Percentiles rank a stretch among this genome's conserved stretches.
Evolutionary conservation across 164 flowering plant genomes (phyloP).

Genomic region (Stephania japonica): DNA sequence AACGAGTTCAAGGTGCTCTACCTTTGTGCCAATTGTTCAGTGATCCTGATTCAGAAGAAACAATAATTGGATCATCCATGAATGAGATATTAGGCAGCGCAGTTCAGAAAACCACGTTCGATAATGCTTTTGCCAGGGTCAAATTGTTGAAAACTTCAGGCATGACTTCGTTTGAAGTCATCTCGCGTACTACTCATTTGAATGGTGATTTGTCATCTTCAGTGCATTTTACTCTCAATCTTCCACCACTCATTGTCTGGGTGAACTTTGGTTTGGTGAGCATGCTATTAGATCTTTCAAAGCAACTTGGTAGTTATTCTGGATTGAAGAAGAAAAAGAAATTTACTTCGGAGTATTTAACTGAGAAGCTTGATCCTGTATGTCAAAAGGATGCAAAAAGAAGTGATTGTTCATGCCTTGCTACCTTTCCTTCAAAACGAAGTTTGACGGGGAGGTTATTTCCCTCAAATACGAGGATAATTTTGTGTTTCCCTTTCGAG

Average conservation of each 20-base stretch:
- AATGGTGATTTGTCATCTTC: conserved; percentile 25
- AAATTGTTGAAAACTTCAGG: conserved; percentile 49
- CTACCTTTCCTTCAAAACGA: conserved; percentile 25
- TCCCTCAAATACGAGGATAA: conserved; percentile 54
- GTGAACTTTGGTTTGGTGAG: conserved; percentile 44
- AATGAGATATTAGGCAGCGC: conserved; percentile 9
- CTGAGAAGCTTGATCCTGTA: conserved; percentile 18
- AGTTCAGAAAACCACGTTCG: conserved; percentile 12
- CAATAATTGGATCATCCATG: conserved; percentile 8
- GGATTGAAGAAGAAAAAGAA: conserved; percentile 14
- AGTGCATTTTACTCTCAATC: conserved; percentile 46
- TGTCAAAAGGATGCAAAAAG: conserved; percentile 20
- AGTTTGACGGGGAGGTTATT: conserved; percentile 42
- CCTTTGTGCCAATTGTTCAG: conserved; percentile 32
- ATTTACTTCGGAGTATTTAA: conserved; percentile 16
- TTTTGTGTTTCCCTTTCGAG: conserved; percentile 63
- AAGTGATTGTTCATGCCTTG: conserved; percentile 13
- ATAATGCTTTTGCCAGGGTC: conserved; percentile 33
- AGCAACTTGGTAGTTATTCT: conserved; percentile 28
- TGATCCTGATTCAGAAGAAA: conserved; percentile 21
- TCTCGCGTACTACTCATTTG: conserved; percentile 22
- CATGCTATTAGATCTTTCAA: conserved; percentile 35
- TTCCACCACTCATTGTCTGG: conserved; percentile 77
- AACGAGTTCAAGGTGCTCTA: conserved; percentile 49
- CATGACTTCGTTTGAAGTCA: conserved; percentile 29